phyloP scores from a whole-genome alignment of 495 filamentous ascomycete species.

The Cryomyces minteri region DNA sequence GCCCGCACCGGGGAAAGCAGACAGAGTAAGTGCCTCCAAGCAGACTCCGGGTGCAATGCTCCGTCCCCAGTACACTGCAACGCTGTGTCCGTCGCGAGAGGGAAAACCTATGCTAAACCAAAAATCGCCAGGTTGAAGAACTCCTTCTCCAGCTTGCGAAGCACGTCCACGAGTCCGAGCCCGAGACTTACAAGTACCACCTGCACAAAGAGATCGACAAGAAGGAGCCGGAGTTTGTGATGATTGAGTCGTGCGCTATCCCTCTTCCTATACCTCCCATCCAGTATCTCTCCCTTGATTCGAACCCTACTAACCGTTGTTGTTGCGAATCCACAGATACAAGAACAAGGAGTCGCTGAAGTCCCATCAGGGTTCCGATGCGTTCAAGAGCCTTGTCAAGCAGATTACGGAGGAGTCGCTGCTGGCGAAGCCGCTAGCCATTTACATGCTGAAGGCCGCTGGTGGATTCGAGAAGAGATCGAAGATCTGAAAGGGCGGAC shows the following conservation, averaged over 20 bases:
- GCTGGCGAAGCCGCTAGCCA: neutral
- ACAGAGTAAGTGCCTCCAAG: constrained; percentile 6
- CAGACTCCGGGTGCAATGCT: too few species aligned
- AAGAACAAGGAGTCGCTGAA: neutral
- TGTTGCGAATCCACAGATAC: neutral
- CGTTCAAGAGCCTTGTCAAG: neutral
- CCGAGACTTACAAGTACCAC: constrained; percentile 11
- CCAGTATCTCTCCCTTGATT: neutral
- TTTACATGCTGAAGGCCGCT: too few species aligned
- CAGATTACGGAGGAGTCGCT: neutral
- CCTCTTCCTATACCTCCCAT: neutral
- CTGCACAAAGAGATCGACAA: constrained; percentile 7
- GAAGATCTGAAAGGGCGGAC: too few species aligned
- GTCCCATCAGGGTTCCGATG: neutral
- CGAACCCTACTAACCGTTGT: neutral
- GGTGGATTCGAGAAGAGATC: too few species aligned
- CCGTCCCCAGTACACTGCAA: too few species aligned
- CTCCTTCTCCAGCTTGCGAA: constrained; percentile 7
- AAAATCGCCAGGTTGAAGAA: constrained; percentile 6
- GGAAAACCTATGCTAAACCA: neutral
- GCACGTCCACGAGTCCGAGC: constrained; percentile 10
- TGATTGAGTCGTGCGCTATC: constrained; percentile 10
- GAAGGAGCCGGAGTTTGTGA: constrained; percentile 10
- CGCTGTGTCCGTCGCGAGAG: neutral
- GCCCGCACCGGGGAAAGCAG: constrained; percentile 11